Evolutionary conservation across 2,329 filamentous ascomycete genomes (phyloP), one percentile per base, ranked within the genome.

Genomic region (Apiospora saccharicola): DNA sequence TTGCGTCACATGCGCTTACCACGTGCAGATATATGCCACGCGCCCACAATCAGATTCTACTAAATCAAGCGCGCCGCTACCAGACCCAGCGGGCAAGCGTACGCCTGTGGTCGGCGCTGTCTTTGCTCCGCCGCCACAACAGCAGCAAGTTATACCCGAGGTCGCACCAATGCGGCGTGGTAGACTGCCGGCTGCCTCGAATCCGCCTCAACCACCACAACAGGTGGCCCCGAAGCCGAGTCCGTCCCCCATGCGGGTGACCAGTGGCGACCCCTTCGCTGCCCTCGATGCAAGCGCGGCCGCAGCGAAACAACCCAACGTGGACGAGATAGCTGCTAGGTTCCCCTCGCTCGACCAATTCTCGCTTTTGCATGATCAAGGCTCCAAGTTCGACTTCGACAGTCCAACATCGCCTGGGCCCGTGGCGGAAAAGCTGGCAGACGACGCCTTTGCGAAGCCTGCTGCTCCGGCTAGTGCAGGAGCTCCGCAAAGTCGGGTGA

Each of bases 331-430:
- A 37, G 94, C 96, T 0, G 88, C 90, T 41, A 90, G 93, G 70
- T 99, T 98, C 76, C 96, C 96, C 0, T 95, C 94, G 7, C 86
- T 99, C 34, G 95, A 98, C 78, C 94, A 98, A 76, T 99, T 99
- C 79, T 92, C 96, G 3, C 86, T 99, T 24, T 85, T 98, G 64
- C 94, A 97, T 76, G 95, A 98, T 74, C 90, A 93, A 74, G 93
- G 93, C 3, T 84, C 90, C 73, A 95, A 94, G 73, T 98, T 98
- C 77, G 92, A 96, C 71, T 98, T 98, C 80, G 92, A 94, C 73
- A 83, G 86, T 19, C 80, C 86, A n/a, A 82, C 85, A 8, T 85
- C 87, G 34, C 82, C 84, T 74, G 83, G 85, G 14, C 82, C 83
- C 53, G 89, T 96, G 12, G 90, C 92, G 0, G 91, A 95, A 78